Evolutionary conservation across 1,284 basidiomycete species (phyloP).

Genomic region (Cystobasidiaceae sp.): DNA sequence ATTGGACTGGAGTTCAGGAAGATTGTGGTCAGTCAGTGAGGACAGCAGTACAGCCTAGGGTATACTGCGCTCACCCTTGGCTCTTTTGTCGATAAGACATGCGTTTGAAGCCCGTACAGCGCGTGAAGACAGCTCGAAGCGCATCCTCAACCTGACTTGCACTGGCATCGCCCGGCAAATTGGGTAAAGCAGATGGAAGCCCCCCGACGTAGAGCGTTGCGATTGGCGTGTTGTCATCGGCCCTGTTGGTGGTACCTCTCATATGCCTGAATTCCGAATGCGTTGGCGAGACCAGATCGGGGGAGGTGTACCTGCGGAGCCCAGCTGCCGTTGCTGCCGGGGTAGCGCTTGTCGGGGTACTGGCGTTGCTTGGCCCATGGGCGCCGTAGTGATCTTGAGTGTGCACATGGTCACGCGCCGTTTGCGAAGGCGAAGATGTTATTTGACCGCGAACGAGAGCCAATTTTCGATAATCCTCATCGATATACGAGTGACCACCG

Average conservation of each 20-base stretch:
- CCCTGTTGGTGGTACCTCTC: conserved; percentile 52
- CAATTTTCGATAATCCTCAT: conserved; percentile 1
- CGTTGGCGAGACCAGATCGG: conserved; percentile 21
- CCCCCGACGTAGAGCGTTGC: conserved; percentile 95
- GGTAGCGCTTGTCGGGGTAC: background rate
- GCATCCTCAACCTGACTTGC: conserved; percentile 77
- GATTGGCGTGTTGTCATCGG: conserved; percentile 88
- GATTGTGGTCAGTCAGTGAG: background rate
- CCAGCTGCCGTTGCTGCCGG: background rate
- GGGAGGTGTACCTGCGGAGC: background rate
- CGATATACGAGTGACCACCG: background rate
- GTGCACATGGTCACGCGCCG: background rate
- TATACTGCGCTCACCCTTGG: conserved; percentile 98
- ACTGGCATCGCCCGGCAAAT: conserved; percentile 42
- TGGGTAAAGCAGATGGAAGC: conserved; percentile 54
- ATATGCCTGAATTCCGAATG: conserved; percentile 6
- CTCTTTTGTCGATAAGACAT: conserved; percentile 91
- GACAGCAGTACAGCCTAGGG: conserved; percentile 39
- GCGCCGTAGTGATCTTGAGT: background rate
- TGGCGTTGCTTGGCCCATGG: background rate
- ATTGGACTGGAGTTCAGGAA: conserved; percentile 31
- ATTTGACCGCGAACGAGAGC: background rate
- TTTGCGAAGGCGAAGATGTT: background rate
- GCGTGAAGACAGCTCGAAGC: conserved; percentile 71
- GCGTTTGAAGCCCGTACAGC: conserved; percentile 76